Evolutionary conservation across 192 early-diverging fungal genomes (phyloP).

Genomic region (Blastocladiella britannica): DNA sequence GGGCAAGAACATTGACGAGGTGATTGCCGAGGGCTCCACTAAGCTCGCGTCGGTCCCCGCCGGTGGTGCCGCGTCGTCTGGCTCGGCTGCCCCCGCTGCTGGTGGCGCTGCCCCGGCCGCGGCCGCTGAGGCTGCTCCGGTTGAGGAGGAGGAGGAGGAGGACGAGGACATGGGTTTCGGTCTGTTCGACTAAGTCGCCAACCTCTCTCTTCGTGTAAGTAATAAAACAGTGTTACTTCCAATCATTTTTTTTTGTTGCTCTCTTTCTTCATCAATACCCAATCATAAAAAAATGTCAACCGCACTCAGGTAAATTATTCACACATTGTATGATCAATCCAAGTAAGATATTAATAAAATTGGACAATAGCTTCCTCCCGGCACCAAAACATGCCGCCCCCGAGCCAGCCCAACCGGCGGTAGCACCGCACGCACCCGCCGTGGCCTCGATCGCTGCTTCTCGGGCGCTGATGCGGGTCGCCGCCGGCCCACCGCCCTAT

Average conservation of each 20-base stretch:
- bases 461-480: not conserved
- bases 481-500: slow-evolving; percentile 40
- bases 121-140: slow-evolving; percentile 24
- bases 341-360: too few species aligned
- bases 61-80: slow-evolving; percentile 60
- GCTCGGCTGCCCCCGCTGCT: slow-evolving; percentile 38
- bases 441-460: too few species aligned
- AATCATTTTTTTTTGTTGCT: too few species aligned
- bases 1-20: slow-evolving; percentile 76
- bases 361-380: too few species aligned
- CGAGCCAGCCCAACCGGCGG: not conserved
- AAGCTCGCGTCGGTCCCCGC: slow-evolving; percentile 89
- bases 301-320: too few species aligned
- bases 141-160: slow-evolving; percentile 68
- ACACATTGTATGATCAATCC: too few species aligned
- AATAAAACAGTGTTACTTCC: too few species aligned
- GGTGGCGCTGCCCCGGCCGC: slow-evolving; percentile 43
- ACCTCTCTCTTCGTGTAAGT: too few species aligned
- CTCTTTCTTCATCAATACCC: too few species aligned
- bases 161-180: slow-evolving; percentile 95
- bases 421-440: not conserved
- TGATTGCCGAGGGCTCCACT: slow-evolving; percentile 68
- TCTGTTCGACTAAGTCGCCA: slow-evolving; percentile 97
- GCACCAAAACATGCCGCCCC: not conserved
- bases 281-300: too few species aligned